Percentiles rank a stretch among this genome's conserved stretches.
Conservation (phyloP, 1,284 basidiomycete species). For the Ustilago trichophora region DNA sequence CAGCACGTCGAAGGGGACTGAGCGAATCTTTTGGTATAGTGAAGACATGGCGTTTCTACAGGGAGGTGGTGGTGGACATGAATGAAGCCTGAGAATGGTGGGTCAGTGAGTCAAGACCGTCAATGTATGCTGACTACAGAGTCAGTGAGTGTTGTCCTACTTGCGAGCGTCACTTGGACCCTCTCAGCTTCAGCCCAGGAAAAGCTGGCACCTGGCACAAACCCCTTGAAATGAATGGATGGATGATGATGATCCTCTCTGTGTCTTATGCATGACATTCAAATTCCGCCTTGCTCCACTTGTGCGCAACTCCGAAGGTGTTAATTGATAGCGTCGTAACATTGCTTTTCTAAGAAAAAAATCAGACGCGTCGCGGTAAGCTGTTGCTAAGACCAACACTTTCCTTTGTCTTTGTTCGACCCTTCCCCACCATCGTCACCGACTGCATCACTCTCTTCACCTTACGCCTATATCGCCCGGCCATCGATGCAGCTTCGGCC, state of each 20-base stretch:
- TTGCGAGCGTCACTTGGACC: not conserved
- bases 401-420: not conserved
- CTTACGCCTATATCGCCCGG: not conserved
- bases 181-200: not conserved
- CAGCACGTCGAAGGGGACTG: constrained; percentile 36
- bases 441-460: not conserved
- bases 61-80: not conserved
- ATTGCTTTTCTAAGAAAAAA: not conserved
- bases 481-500: not conserved
- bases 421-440: constrained; percentile 3
- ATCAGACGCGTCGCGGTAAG: constrained; percentile 31
- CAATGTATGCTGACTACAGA: too few relatives aligned
- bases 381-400: constrained; percentile 26
- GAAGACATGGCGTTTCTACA: constrained; percentile 29
- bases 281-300: constrained; percentile 7
- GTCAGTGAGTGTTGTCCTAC: too few relatives aligned
- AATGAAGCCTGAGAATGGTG: too few relatives aligned
- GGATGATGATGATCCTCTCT: not conserved
- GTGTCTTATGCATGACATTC: not conserved
- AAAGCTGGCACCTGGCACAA: not conserved
- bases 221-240: not conserved
- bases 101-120: too few relatives aligned
- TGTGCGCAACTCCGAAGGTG: too few relatives aligned
- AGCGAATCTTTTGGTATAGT: constrained; percentile 32
- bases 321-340: too few relatives aligned